Percentiles rank a stretch among this genome's conserved stretches.
Conservation (phyloP, 2,329 filamentous ascomycete genomes). For the Botryotinia globosa region DNA sequence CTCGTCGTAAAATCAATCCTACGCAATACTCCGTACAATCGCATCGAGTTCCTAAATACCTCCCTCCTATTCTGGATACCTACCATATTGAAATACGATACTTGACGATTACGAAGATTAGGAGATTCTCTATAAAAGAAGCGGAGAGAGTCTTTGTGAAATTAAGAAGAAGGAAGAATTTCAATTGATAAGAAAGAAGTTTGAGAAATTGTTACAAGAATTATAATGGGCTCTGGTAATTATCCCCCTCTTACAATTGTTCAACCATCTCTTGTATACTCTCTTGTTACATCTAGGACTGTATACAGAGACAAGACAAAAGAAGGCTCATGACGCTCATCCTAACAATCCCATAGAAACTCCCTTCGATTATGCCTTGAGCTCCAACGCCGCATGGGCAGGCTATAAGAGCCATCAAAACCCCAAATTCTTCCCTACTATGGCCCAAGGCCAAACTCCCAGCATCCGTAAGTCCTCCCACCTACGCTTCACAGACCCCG, state of each 20-base stretch:
- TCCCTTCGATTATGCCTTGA: constrained; percentile 57
- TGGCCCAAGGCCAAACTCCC: constrained; percentile 65
- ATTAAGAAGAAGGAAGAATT: neutral
- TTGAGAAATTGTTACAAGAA: neutral
- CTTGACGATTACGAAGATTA: neutral
- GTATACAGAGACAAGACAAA: neutral
- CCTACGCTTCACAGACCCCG: neutral
- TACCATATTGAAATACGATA: neutral
- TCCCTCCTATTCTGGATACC: constrained; percentile 5
- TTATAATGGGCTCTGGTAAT: constrained; percentile 17
- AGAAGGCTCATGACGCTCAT: neutral
- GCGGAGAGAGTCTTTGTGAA: neutral
- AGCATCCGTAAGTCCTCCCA: constrained; percentile 51
- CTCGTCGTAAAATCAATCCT: neutral
- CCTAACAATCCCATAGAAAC: constrained; percentile 24
- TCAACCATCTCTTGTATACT: neutral
- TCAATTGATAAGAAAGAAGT: neutral
- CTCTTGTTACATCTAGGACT: neutral
- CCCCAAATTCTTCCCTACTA: constrained; percentile 66
- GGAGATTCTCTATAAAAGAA: neutral
- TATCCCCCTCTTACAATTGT: neutral
- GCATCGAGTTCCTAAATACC: neutral
- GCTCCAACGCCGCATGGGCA: constrained; percentile 70
- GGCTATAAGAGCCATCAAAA: constrained; percentile 62
- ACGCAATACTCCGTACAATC: constrained; percentile 2